Evolutionary conservation across 73 alveolate genomes (phyloP).

Genomic region (Paramecium sonneborni): DNA sequence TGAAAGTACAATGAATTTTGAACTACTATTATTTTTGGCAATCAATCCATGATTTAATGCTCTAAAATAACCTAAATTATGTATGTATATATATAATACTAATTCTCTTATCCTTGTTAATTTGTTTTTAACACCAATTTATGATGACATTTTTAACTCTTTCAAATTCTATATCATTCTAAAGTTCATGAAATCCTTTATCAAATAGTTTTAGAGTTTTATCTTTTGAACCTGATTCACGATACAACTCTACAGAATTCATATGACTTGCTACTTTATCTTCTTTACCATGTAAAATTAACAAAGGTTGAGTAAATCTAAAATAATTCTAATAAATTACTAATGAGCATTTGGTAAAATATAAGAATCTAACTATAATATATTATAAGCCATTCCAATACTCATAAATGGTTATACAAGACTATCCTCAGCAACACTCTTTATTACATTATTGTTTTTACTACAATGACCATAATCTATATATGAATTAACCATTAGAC

Average conservation of each 20-base stretch:
- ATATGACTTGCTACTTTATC: constrained; percentile 48
- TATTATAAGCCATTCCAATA: constrained; percentile 41
- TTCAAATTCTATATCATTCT: constrained; percentile 46
- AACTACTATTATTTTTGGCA: neutral
- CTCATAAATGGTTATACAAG: constrained; percentile 15
- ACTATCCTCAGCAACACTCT: constrained; percentile 28
- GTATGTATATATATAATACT: neutral
- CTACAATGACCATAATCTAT: constrained; percentile 47
- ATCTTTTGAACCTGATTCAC: neutral
- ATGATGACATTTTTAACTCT: neutral
- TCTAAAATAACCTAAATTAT: constrained; percentile 14
- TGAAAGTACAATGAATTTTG: neutral
- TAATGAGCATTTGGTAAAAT: constrained; percentile 18
- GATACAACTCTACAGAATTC: constrained; percentile 47
- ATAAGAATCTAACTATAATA: neutral
- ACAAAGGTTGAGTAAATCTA: constrained; percentile 12
- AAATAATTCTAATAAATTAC: neutral
- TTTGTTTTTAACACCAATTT: constrained; percentile 12
- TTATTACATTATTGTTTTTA: constrained; percentile 9
- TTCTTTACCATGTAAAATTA: constrained; percentile 46
- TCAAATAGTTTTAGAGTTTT: constrained; percentile 42
- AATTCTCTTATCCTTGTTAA: constrained; percentile 10
- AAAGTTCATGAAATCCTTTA: constrained; percentile 37
- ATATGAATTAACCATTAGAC: constrained; percentile 45
- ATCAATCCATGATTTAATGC: neutral